These are phyloP conservation scores for Talaromyces nanjingensis DNA, from an alignment of 495 filamentous ascomycete genomes.

Conservation along the genomic window DNA sequence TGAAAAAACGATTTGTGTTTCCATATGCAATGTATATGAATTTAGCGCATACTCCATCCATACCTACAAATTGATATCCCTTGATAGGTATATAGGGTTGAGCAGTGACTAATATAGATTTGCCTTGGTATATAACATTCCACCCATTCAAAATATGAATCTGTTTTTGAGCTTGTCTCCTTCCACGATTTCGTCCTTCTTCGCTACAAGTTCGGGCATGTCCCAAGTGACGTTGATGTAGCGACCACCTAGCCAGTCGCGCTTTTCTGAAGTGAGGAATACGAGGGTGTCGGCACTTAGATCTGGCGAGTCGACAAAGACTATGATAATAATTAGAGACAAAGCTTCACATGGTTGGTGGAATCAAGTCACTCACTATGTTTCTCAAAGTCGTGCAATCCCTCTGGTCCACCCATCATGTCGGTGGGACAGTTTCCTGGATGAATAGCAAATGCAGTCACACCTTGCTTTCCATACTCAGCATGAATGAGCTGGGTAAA, in stretches of 20 bases:
- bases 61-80: no score
- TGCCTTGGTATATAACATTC: not conserved
- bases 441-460: constrained; percentile 34
- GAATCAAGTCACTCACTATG: not conserved
- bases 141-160: not conserved
- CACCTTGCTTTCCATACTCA: constrained; percentile 34
- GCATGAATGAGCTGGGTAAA: constrained; percentile 36
- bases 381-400: constrained; percentile 4
- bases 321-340: not conserved
- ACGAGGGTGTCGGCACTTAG: constrained; percentile 29
- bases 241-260: constrained; percentile 32
- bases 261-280: constrained; percentile 26
- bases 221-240: constrained; percentile 34
- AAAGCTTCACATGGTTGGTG: not conserved
- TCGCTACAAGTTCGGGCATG: constrained; percentile 34
- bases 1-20: no score
- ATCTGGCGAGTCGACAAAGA: constrained; percentile 24
- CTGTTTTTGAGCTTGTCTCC: constrained; percentile 27
- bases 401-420: constrained; percentile 4
- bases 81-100: no score
- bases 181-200: constrained; percentile 33
- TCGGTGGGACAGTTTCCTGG: constrained; percentile 37
- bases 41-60: no score
- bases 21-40: no score
- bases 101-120: not conserved